A percentile compares a stretch with the other conserved stretches of the same genome.
Conservation (phyloP, 805 yeast genomes). For the Yarrowia sp. region DNA sequence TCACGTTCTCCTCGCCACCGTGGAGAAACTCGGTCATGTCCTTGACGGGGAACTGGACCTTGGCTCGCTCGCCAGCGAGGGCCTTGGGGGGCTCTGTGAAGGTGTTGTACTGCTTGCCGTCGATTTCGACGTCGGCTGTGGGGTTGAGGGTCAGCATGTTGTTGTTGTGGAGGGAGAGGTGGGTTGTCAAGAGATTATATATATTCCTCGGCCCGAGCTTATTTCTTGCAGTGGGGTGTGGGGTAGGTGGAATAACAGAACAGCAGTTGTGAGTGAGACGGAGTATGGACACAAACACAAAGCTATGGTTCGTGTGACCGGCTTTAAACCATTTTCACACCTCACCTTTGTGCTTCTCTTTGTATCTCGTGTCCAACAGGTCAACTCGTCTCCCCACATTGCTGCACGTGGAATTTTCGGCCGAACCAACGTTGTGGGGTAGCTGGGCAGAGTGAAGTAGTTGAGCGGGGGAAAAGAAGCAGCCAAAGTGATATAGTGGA, state of each 20-base stretch:
- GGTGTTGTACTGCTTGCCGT: constrained; percentile 34
- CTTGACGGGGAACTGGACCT: constrained; percentile 40
- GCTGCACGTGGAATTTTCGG: constrained; percentile 17
- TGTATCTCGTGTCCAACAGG: neutral
- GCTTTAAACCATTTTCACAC: neutral
- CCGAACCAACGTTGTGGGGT: constrained; percentile 1
- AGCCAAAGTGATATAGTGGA: no score
- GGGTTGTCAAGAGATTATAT: neutral
- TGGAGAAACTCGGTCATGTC: constrained; percentile 46
- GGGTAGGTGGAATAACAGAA: no score
- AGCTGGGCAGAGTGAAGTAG: neutral
- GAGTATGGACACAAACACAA: no score
- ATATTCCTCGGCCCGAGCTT: constrained; percentile 19
- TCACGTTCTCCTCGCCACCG: constrained; percentile 45
- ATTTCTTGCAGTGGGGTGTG: neutral
- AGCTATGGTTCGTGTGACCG: no score
- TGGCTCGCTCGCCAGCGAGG: constrained; percentile 44
- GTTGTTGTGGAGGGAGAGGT: neutral
- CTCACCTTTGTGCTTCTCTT: neutral
- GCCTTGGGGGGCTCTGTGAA: constrained; percentile 40
- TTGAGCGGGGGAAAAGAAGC: no score
- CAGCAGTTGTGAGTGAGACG: neutral
- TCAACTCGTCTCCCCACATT: neutral
- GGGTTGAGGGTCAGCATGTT: neutral
- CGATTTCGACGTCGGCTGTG: constrained; percentile 31